Percentiles rank a stretch among this genome's conserved stretches.
Conservation (phyloP, 768 basidiomycete genomes). For the Crepidotus variabilis region DNA sequence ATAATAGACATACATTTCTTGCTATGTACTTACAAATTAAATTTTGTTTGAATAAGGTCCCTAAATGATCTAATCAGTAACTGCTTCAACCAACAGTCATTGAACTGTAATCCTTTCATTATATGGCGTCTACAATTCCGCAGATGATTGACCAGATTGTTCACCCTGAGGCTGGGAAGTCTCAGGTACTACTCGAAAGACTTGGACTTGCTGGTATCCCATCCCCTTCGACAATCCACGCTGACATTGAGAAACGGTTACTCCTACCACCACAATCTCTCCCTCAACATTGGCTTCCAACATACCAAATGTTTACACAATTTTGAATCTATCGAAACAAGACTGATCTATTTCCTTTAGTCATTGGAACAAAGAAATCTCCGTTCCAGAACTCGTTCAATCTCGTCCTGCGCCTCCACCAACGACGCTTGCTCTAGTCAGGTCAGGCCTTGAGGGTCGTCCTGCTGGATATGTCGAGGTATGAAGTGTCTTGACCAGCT, state of each 20-base stretch:
- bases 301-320: slow-evolving; percentile 77
- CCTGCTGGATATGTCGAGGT: slow-evolving; percentile 81
- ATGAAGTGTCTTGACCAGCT: background rate
- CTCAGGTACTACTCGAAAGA: slow-evolving; percentile 41
- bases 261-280: slow-evolving; percentile 65
- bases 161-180: slow-evolving; percentile 36
- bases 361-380: slow-evolving; percentile 66
- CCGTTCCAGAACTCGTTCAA: slow-evolving; percentile 60
- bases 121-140: background rate
- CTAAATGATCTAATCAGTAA: too few relatives aligned
- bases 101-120: too few relatives aligned
- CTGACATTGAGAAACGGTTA: slow-evolving; percentile 71
- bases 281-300: slow-evolving; percentile 69
- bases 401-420: slow-evolving; percentile 71
- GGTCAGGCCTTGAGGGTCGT: slow-evolving; percentile 75
- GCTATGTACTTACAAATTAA: too few relatives aligned
- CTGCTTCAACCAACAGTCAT: too few relatives aligned
- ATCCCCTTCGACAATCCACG: slow-evolving; percentile 54
- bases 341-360: slow-evolving; percentile 32
- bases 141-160: slow-evolving; percentile 46
- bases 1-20: too few relatives aligned
- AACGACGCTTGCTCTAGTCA: slow-evolving; percentile 68
- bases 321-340: slow-evolving; percentile 5
- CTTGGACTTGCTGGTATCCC: slow-evolving; percentile 59
- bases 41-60: too few relatives aligned